Base-by-base conservation (phyloP, 495 filamentous ascomycete species). In the Aspergillus asperescens region DNA sequence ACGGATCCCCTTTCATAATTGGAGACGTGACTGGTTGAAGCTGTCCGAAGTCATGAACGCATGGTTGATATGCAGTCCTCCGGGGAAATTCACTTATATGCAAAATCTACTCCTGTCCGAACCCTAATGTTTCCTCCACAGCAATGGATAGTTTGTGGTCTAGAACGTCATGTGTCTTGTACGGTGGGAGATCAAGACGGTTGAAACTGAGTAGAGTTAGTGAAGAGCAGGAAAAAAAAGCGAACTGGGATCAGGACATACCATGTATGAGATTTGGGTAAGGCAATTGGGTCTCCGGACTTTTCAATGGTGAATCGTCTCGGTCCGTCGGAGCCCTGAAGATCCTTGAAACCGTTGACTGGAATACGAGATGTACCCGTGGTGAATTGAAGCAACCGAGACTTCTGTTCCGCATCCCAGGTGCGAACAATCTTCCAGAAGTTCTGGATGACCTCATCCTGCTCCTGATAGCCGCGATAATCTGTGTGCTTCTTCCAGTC, bases 401-500 rank as follows among this genome's bases (percentile, higher is more conserved):
- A 94, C 78, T 99, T 99, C 65, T 97, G 94, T 68, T 99, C 93
- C 15, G 92, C 89, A 66, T 99, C 93, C 93, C 94, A 97, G 56
- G 79, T 88, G 58, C 92, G 83, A 59, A 99, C 84, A 48, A 89
- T 92, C 78, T 95, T 93, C 93, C 93, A 99, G 81, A 99, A 99
- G 74, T 90, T 91, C 66, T 88, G 84, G 58, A 99, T 94, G 25
- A 97, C 94, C 63, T 96, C 89, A 67, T 97, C 94, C 46, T 81
- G 84, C 71, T 99, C 93, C 32, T 95, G 96, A 75, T 99, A 99
- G n/a, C 93, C 93, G 54, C 93, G 84, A 73, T 99, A 99, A 65
- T 99, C 93, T n/a, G 93, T 99, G 73, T 99, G 93, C 75, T 99
- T 99, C 85, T 99, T 99, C 93, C 93, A 99, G 69, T 99, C 93